Evolutionary conservation across 1,284 basidiomycete genomes (phyloP), one percentile per base, ranked within the genome.

Genomic region (Leccinum insolens): DNA sequence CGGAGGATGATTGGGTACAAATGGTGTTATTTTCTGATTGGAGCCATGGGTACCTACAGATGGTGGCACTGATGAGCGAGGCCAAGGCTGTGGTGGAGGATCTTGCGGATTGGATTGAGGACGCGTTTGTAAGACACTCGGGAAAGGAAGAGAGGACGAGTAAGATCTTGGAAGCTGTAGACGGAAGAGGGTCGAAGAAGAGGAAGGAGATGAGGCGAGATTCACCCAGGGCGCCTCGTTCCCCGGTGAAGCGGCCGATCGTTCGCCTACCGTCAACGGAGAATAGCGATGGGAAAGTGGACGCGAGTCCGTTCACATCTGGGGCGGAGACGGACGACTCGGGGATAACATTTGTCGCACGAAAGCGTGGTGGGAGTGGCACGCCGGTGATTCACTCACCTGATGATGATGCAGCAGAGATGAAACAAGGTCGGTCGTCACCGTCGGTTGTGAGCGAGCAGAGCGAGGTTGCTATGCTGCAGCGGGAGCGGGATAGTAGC

Each of bases 1-100:
- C 83, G 34, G 95, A 96, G 71, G 92, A 95, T 67, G 96, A 99
- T 77, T 98, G 96, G 95, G 95, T 98, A 20, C 92, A 94, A 79
- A 92, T 97, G 86, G 90, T 93, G 71, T 86, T 96, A 67, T 94
- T 95, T 79, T 91, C 92, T 59, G 94, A 94, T 65, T 95, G 94
- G 94, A 94, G 93, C 75, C 95, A 96, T 79, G 95, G 95, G 37
- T 98, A 96, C 81, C 86, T 96, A 74, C 96, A 98, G 82, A 99
- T 99, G 97, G 86, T 91, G 39, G 82, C 87, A 20, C 80, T 99
- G 72, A 93, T 99, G 90, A 85, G 82, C 57, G 95, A 97, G 75
- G 94, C 94, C 34, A 85, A 84, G 71, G 86, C 86, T 66, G 95
- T 94, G 60, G 92, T 98, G 71, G 85, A 91, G 70, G 94, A 96